Evolutionary conservation across 257 asterid genomes (phyloP).

Genomic region (Anisodus acutangulus): DNA sequence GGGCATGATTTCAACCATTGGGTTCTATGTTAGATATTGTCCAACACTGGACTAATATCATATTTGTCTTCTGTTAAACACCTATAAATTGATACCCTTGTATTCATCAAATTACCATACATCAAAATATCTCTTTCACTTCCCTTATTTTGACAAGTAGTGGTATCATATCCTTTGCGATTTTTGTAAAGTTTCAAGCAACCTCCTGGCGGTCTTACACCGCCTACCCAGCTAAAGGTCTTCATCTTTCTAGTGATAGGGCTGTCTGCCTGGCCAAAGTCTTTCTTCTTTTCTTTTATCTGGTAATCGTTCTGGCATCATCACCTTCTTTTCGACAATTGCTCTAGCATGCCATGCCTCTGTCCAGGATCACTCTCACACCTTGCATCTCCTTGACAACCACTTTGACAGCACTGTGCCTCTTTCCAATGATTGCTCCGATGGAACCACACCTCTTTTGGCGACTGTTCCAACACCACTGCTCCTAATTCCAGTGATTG

Average conservation of each 20-base stretch:
- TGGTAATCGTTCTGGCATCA: not conserved
- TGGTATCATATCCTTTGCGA: not conserved
- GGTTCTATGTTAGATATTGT: not conserved
- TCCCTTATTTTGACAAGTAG: not conserved
- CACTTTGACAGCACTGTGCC: not conserved
- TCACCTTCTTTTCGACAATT: not conserved
- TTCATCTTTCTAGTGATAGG: not conserved
- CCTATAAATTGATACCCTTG: not conserved
- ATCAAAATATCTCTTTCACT: not conserved
- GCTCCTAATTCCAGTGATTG: not conserved
- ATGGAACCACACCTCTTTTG: not conserved
- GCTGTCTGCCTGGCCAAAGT: slow-evolving; percentile 2
- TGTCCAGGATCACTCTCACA: not conserved
- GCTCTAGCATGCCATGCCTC: not conserved
- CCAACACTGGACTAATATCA: not conserved
- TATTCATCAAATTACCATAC: not conserved
- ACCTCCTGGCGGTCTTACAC: not conserved
- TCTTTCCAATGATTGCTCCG: not conserved
- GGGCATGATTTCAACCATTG: not conserved
- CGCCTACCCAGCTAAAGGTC: not conserved
- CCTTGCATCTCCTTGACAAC: not conserved
- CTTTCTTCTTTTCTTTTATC: not conserved
- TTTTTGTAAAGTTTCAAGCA: not conserved
- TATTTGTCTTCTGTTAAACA: not conserved
- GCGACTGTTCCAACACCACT: not conserved